Evolutionary conservation across 192 early-diverging fungal species (phyloP).

Genomic region (Podila epigama): DNA sequence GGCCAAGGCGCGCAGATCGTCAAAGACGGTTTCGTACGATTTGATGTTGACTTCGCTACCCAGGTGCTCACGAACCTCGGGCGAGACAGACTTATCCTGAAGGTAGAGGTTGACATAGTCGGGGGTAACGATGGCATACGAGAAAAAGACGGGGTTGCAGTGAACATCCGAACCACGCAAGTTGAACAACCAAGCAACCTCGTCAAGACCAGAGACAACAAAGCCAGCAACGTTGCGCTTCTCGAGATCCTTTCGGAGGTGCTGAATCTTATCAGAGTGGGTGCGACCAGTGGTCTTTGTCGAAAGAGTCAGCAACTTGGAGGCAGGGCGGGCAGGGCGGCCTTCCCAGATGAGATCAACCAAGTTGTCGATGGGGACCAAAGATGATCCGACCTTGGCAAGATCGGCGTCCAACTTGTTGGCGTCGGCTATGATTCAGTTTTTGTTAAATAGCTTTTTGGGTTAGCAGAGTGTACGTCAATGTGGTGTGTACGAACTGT

Average conservation of each 20-base stretch:
- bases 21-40: conserved; percentile 83
- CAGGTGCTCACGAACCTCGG: conserved; percentile 69
- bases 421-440: conserved; percentile 71
- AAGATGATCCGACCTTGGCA: conserved; percentile 63
- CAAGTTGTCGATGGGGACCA: conserved; percentile 82
- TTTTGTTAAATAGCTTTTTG: too few relatives aligned
- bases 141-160: conserved; percentile 97
- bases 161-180: conserved; percentile 94
- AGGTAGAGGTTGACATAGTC: conserved; percentile 78
- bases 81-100: conserved; percentile 73
- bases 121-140: conserved; percentile 86
- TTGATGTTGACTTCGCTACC: conserved; percentile 64
- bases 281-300: conserved; percentile 47
- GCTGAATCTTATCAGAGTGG: conserved; percentile 72
- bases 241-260: conserved; percentile 71
- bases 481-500: too few relatives aligned
- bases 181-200: conserved; percentile 98
- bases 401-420: conserved; percentile 62
- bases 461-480: too few relatives aligned
- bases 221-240: conserved; percentile 75
- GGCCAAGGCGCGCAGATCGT: conserved; percentile 64
- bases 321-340: conserved; percentile 75
- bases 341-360: conserved; percentile 87
- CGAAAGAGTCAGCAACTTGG: conserved; percentile 28
- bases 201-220: conserved; percentile 90